A percentile compares a stretch with the other conserved stretches of the same genome.
These are phyloP conservation scores for Eucalyptus brandiana DNA, from an alignment of 345 rosid species.

Conservation along the genomic window DNA sequence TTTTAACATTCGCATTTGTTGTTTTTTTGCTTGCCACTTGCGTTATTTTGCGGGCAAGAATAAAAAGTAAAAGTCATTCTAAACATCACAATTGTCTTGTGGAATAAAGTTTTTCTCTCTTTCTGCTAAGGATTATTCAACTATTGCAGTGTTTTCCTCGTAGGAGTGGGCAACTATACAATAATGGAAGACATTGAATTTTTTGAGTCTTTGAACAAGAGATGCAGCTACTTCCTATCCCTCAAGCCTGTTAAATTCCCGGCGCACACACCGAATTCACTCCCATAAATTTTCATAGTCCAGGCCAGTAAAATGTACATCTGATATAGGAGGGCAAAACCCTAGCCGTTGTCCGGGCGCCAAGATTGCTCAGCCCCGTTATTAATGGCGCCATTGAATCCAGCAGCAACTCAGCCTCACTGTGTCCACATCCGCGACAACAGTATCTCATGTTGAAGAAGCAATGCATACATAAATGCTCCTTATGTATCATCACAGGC, in stretches of 20 bases:
- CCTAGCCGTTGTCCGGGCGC: conserved; percentile 5
- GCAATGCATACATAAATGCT: background rate
- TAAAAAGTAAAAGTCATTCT: background rate
- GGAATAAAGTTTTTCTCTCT: background rate
- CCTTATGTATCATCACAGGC: background rate
- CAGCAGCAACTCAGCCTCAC: background rate
- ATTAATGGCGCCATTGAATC: conserved; percentile 1
- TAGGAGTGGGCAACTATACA: background rate
- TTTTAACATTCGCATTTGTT: background rate
- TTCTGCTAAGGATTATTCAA: background rate
- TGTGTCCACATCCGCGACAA: background rate
- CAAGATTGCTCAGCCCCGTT: background rate
- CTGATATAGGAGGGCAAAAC: background rate
- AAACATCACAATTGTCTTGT: background rate
- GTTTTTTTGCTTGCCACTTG: background rate
- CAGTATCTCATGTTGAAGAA: background rate
- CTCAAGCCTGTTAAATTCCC: background rate
- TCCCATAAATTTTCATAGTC: background rate
- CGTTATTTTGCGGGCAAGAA: background rate
- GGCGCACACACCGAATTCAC: background rate
- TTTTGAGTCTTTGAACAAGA: background rate
- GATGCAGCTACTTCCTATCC: background rate
- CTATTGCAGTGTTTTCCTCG: background rate
- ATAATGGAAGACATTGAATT: background rate
- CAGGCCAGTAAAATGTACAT: background rate